Percentiles rank a stretch among this genome's conserved stretches.
Conservation (phyloP, 2,329 filamentous ascomycete species). For the Colletotrichum lindemuthianum region DNA sequence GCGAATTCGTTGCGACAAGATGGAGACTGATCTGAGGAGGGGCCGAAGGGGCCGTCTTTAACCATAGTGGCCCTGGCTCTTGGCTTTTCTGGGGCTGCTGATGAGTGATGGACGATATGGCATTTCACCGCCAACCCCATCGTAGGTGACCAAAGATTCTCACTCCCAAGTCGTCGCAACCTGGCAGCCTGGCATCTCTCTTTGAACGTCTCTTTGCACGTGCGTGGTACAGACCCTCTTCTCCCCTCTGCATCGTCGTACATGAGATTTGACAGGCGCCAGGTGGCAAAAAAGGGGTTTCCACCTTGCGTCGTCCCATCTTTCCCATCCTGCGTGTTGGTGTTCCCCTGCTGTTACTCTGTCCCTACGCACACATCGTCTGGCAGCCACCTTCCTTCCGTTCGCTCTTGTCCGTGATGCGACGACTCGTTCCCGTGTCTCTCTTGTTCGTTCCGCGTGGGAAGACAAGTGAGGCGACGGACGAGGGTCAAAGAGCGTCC, state of each 20-base stretch:
- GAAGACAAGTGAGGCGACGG: neutral
- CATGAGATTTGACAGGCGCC: slow-evolving; percentile 16
- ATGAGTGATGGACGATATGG: neutral
- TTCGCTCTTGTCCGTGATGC: slow-evolving; percentile 12
- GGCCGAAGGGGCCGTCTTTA: slow-evolving; percentile 4
- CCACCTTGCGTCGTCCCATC: slow-evolving; percentile 22
- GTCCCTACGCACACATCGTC: slow-evolving; percentile 15
- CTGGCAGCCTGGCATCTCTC: neutral
- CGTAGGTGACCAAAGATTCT: neutral
- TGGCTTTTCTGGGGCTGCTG: neutral
- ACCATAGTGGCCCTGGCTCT: neutral
- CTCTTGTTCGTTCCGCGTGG: neutral
- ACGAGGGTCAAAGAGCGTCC: slow-evolving; percentile 31
- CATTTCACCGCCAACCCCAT: neutral
- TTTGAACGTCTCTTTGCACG: slow-evolving; percentile 6
- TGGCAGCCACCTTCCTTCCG: slow-evolving; percentile 27
- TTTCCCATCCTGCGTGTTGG: slow-evolving; percentile 17
- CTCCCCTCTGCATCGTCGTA: slow-evolving; percentile 1
- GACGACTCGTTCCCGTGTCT: slow-evolving; percentile 20
- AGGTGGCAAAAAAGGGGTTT: neutral
- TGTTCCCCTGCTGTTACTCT: slow-evolving; percentile 31
- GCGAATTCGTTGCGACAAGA: neutral
- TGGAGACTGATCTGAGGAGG: slow-evolving; percentile 23
- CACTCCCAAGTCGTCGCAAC: neutral
- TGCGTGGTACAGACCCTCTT: neutral